Conservation (phyloP, 768 basidiomycete species). For the Suillus occidentalis region DNA sequence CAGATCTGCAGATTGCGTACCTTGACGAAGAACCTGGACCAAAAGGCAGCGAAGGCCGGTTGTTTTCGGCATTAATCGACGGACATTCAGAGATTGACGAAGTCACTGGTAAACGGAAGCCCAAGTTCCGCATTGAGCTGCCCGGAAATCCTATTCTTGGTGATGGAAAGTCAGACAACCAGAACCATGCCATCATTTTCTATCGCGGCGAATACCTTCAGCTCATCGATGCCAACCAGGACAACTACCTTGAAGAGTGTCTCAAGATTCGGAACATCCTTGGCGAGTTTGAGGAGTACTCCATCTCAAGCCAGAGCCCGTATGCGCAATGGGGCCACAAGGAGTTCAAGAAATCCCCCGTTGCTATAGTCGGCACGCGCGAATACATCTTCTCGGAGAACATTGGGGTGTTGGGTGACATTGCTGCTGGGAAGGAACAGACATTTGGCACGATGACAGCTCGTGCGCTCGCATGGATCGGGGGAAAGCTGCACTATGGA, state of each 20-base stretch:
- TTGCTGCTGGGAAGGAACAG: slow-evolving; percentile 99
- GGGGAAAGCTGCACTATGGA: slow-evolving; percentile 97
- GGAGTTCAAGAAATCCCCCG: slow-evolving; percentile 86
- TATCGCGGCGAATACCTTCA: slow-evolving; percentile 99
- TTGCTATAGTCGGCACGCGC: slow-evolving; percentile 96
- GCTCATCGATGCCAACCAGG: slow-evolving; percentile 99
- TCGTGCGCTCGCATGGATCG: slow-evolving; percentile 93
- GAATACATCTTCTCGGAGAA: slow-evolving; percentile 99
- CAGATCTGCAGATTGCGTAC: slow-evolving; percentile 97
- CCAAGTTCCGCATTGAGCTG: slow-evolving; percentile 96
- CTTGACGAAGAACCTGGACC: slow-evolving; percentile 93
- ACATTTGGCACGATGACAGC: slow-evolving; percentile 99
- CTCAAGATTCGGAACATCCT: slow-evolving; percentile 97
- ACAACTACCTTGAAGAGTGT: slow-evolving; percentile 99
- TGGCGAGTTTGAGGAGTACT: slow-evolving; percentile 96
- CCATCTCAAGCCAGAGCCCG: slow-evolving; percentile 87
- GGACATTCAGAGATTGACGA: slow-evolving; percentile 96
- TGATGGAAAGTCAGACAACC: slow-evolving; percentile 99
- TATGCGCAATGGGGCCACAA: slow-evolving; percentile 96
- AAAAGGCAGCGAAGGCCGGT: slow-evolving; percentile 82
- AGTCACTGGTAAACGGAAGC: slow-evolving; percentile 82
- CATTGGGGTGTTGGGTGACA: slow-evolving; percentile 97
- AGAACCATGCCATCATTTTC: slow-evolving; percentile 99
- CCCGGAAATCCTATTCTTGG: slow-evolving; percentile 99
- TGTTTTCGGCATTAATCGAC: slow-evolving; percentile 94